Percentiles rank a stretch among this genome's conserved stretches.
These are phyloP conservation scores for Saccharomycopsis hybrid DNA, from an alignment of 1,139 yeast species.

Conservation along the genomic window DNA sequence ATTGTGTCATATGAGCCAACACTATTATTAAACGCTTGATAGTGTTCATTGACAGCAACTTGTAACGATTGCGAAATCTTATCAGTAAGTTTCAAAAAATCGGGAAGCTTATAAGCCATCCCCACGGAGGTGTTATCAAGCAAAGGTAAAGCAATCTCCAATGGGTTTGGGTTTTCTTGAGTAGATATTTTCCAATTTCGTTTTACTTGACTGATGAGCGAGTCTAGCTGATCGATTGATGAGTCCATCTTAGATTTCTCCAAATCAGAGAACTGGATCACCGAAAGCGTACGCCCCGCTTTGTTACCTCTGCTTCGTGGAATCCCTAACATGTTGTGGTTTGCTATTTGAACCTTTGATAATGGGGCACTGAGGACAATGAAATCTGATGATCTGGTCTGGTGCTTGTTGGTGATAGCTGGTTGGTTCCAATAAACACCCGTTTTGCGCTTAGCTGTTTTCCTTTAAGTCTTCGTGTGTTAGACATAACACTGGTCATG, in stretches of 20 bases:
- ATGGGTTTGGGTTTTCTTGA: constrained; percentile 56
- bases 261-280: constrained; percentile 20
- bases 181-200: constrained; percentile 35
- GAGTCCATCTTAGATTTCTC: constrained; percentile 23
- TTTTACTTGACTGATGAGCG: constrained; percentile 27
- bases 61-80: constrained; percentile 55
- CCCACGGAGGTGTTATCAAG: constrained; percentile 88
- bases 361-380: no score
- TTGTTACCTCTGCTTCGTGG: constrained; percentile 7
- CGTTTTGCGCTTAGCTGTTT: no score
- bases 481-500: no score
- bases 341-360: background rate
- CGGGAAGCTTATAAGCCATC: constrained; percentile 60
- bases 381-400: no score
- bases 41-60: constrained; percentile 72
- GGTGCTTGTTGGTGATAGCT: no score
- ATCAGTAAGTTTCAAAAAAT: constrained; percentile 47
- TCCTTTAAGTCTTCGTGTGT: no score
- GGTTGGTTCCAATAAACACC: no score
- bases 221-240: constrained; percentile 25
- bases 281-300: constrained; percentile 19
- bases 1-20: constrained; percentile 69
- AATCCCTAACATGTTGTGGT: constrained; percentile 11
- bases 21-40: constrained; percentile 78
- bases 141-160: constrained; percentile 75